Percentiles rank a stretch among this genome's conserved stretches.
These are phyloP conservation scores for Malassezia cuniculi DNA, from an alignment of 1,284 basidiomycete species.

Conservation along the genomic window DNA sequence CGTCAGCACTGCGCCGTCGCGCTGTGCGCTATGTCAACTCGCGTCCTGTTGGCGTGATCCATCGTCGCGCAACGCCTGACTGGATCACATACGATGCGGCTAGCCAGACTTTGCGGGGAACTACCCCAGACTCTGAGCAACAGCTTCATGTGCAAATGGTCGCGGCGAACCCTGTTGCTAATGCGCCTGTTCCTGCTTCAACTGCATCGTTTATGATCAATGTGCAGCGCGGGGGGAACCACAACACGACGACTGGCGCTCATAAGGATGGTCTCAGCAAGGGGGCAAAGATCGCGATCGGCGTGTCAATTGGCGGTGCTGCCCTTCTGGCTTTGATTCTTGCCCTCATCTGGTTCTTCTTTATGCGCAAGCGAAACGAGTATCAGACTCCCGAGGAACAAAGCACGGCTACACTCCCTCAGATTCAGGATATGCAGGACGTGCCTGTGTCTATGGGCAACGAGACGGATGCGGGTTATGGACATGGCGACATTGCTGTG, in stretches of 20 bases:
- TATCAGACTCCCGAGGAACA: no score
- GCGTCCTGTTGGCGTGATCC: background rate
- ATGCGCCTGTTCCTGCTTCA: background rate
- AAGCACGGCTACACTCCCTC: no score
- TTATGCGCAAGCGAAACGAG: background rate
- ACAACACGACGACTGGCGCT: background rate
- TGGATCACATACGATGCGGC: conserved; percentile 7
- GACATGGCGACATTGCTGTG: no score
- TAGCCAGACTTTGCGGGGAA: conserved; percentile 1
- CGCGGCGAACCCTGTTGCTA: conserved; percentile 1
- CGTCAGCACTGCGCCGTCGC: background rate
- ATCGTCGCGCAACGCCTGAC: conserved; percentile 4
- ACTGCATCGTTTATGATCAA: background rate
- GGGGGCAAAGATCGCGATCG: conserved; percentile 12
- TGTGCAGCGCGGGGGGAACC: background rate
- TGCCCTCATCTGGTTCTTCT: background rate
- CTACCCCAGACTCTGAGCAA: conserved; percentile 1
- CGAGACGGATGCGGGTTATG: no score
- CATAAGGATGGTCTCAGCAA: background rate
- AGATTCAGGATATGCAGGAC: no score
- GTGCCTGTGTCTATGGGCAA: no score
- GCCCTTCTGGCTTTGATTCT: conserved; percentile 4
- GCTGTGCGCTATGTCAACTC: background rate
- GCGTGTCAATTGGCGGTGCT: conserved; percentile 6
- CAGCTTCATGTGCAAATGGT: conserved; percentile 1